A percentile compares a stretch with the other conserved stretches of the same genome.
phyloP scores from a whole-genome alignment of 1,284 basidiomycete species.

The Cutaneotrichosporon sp. region DNA sequence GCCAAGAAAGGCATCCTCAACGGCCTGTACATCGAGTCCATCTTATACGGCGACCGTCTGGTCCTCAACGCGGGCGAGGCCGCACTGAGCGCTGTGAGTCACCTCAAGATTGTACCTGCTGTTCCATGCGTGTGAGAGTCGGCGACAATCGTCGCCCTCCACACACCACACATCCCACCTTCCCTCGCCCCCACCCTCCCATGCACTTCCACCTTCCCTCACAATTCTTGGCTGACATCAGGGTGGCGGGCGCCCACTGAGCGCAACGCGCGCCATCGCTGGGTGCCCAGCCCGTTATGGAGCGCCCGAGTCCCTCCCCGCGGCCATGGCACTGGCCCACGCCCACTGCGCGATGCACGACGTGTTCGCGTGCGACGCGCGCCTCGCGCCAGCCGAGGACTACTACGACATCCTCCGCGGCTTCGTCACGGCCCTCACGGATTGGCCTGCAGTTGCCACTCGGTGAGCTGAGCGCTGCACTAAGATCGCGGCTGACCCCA shows the following conservation, averaged over 20 bases:
- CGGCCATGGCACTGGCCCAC: slow-evolving; percentile 17
- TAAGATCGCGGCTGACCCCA: background rate
- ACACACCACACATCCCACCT: background rate
- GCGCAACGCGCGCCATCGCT: slow-evolving; percentile 7
- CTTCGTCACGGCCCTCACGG: slow-evolving; percentile 9
- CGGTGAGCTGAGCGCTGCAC: slow-evolving; percentile 2
- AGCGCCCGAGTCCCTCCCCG: background rate
- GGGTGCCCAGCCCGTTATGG: slow-evolving; percentile 11
- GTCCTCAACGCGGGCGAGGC: slow-evolving; percentile 3
- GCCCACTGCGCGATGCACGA: slow-evolving; percentile 18
- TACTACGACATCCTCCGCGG: slow-evolving; percentile 11
- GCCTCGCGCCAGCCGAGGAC: slow-evolving; percentile 8
- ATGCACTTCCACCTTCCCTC: background rate
- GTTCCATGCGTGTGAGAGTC: background rate
- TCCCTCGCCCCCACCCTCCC: background rate
- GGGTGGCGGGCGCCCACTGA: slow-evolving; percentile 8
- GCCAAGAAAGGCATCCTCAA: background rate
- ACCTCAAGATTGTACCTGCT: background rate
- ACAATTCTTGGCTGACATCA: background rate
- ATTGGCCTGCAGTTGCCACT: slow-evolving; percentile 8
- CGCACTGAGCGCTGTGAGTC: slow-evolving; percentile 9
- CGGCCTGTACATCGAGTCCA: slow-evolving; percentile 1
- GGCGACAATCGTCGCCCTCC: background rate
- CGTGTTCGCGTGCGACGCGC: slow-evolving; percentile 15
- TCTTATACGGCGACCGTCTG: slow-evolving; percentile 4